A percentile compares a stretch with the other conserved stretches of the same genome.
Evolutionary conservation across 192 early-diverging fungal genomes (phyloP).

Genomic region (Gorgonomyces haynaldii): DNA sequence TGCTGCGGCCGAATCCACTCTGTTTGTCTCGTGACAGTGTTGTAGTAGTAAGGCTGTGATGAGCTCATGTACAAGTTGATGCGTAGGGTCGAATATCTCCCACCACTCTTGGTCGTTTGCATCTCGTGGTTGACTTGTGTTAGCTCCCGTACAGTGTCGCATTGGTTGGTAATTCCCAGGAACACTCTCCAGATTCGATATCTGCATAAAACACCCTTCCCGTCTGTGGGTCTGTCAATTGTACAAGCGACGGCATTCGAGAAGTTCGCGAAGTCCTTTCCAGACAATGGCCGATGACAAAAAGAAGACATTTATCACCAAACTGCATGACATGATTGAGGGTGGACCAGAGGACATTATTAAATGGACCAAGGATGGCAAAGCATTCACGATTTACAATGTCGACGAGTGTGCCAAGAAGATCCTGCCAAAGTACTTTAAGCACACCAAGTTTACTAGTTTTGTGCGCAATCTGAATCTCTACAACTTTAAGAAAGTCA

Average conservation of each 20-base stretch:
- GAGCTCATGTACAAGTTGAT: conserved; percentile 39
- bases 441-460: conserved; percentile 35
- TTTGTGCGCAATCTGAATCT: conserved; percentile 37
- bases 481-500: conserved; percentile 36
- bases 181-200: conserved; percentile 69
- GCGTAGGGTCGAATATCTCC: conserved; percentile 83
- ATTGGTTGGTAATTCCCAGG: conserved; percentile 48
- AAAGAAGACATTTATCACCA: conserved; percentile 16
- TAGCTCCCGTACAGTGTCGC: conserved; percentile 44
- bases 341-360: neutral
- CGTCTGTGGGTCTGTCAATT: conserved; percentile 33
- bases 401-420: conserved; percentile 25
- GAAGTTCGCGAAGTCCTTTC: conserved; percentile 23
- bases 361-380: neutral
- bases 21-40: conserved; percentile 71
- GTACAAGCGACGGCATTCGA: too few species aligned
- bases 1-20: conserved; percentile 74
- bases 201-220: conserved; percentile 41
- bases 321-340: neutral
- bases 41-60: conserved; percentile 78
- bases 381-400: neutral
- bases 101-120: conserved; percentile 85
- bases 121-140: conserved; percentile 53
- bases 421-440: conserved; percentile 30
- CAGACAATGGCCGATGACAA: conserved; percentile 31